Evolutionary conservation across 2,329 filamentous ascomycete species (phyloP), one percentile per base, ranked within the genome.

Genomic region (Cytospora paraplurivora): DNA sequence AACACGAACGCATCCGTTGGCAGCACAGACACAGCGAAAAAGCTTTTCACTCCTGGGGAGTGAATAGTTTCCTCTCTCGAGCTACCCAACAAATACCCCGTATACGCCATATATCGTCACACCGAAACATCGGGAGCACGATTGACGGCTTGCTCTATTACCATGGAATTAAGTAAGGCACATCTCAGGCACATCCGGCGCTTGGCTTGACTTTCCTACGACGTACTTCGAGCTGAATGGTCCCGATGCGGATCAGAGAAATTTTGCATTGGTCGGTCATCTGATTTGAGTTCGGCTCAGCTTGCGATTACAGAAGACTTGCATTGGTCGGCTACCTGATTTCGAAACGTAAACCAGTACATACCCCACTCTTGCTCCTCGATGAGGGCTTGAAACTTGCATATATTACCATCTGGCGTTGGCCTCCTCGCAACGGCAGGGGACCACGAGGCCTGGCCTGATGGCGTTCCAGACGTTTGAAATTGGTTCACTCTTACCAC

Each of bases 1-100:
- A 83, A 85, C 67, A 88, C 85, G 0, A 85, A 86, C 68, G 83
- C 82, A 1, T 87, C 84, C 67, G 82, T 85, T 34, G 83, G 81
- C 37, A 88, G 85, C 70, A 86, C 84, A 1, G 86, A 88, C 68
- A 88, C 86, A 51, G 86, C 86, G 47, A 88, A 87, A 75, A 86
- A 86, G 71, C 71, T 85, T 19, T 67, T 75, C 47, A 69, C 78
- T 56, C 72, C 76, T 65, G 74, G 73, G 65, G 76, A 74, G 66
- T 71, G 59, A 69, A 55, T 12, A n/a, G 54, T 44, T 44, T 10
- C 19, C 41, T 32, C 21, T 51, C 21, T 53, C 21, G 37, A 41
- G 53, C 13, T 49, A 41, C 47, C n/a, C 44, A 37, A 35, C 13
- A 38, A 35, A 55, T 17, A 49, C 12, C 12, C 19, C 13, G 27